Conservation (phyloP, 768 basidiomycete species). For the Nidularia sp. region DNA sequence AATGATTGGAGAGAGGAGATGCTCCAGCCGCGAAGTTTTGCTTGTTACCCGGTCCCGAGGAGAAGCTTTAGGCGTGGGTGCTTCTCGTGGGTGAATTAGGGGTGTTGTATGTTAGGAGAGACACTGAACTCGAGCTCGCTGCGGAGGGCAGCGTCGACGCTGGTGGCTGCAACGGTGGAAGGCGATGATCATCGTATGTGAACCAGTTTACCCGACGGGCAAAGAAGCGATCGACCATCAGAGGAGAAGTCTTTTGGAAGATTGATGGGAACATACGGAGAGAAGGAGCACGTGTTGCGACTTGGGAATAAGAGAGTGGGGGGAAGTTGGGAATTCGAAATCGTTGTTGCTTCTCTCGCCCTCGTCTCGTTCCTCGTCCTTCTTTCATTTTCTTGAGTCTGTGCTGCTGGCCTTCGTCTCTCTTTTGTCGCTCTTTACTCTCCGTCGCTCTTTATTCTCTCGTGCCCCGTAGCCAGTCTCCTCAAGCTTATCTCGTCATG, state of each 20-base stretch:
- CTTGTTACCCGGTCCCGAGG: too few relatives aligned
- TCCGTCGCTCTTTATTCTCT: neutral
- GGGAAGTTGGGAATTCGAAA: neutral
- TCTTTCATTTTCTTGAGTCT: neutral
- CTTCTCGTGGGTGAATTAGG: too few relatives aligned
- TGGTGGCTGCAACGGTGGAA: too few relatives aligned
- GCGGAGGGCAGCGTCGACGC: too few relatives aligned
- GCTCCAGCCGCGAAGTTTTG: too few relatives aligned
- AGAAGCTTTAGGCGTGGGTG: too few relatives aligned
- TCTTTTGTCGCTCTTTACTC: neutral
- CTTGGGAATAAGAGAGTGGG: neutral
- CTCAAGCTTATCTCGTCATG: conserved; percentile 12
- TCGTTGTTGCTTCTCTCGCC: conserved; percentile 1
- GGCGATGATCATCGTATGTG: too few relatives aligned
- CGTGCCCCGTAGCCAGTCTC: neutral
- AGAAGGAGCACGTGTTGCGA: neutral
- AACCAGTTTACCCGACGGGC: too few relatives aligned
- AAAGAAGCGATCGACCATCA: too few relatives aligned
- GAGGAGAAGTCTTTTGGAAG: neutral
- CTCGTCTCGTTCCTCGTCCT: neutral
- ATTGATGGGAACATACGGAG: neutral
- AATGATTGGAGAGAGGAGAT: too few relatives aligned
- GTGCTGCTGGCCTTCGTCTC: neutral
- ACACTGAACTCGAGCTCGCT: too few relatives aligned
- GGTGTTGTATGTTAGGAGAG: too few relatives aligned